These are phyloP conservation scores for Marasmius oreades DNA, from an alignment of 1,284 basidiomycete genomes.

Conservation along the genomic window DNA sequence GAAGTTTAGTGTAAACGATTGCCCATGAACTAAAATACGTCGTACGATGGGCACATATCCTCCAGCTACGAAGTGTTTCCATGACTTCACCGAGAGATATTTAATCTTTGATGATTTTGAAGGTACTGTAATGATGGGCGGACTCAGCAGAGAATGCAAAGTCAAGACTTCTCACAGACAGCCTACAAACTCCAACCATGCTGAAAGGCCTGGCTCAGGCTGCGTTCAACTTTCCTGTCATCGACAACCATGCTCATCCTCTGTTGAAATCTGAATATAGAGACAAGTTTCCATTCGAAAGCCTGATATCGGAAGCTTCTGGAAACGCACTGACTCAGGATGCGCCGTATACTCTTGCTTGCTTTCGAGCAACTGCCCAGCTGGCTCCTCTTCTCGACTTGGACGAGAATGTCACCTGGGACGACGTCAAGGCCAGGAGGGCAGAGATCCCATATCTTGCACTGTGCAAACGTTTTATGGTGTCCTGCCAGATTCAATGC, in stretches of 20 bases:
- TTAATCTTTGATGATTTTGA: neutral
- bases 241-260: conserved; percentile 78
- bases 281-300: conserved; percentile 51
- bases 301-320: conserved; percentile 60
- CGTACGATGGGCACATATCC: conserved; percentile 59
- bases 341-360: conserved; percentile 52
- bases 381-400: conserved; percentile 47
- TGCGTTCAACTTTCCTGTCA: conserved; percentile 40
- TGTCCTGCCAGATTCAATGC: conserved; percentile 52
- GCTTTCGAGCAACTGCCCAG: conserved; percentile 52
- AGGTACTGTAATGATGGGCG: neutral
- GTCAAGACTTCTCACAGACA: neutral
- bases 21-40: conserved; percentile 2
- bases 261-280: conserved; percentile 48
- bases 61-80: conserved; percentile 83
- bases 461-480: conserved; percentile 53
- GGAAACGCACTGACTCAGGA: conserved; percentile 49
- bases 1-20: conserved; percentile 10
- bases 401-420: conserved; percentile 46
- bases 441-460: conserved; percentile 43
- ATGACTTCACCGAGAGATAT: conserved; percentile 66
- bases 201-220: conserved; percentile 17
- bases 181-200: neutral
- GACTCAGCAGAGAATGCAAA: neutral
- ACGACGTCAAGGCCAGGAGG: conserved; percentile 48